A percentile compares a stretch with the other conserved stretches of the same genome.
Conservation (phyloP, 176 grass and related monocot genomes). For the Poa pratensis region DNA sequence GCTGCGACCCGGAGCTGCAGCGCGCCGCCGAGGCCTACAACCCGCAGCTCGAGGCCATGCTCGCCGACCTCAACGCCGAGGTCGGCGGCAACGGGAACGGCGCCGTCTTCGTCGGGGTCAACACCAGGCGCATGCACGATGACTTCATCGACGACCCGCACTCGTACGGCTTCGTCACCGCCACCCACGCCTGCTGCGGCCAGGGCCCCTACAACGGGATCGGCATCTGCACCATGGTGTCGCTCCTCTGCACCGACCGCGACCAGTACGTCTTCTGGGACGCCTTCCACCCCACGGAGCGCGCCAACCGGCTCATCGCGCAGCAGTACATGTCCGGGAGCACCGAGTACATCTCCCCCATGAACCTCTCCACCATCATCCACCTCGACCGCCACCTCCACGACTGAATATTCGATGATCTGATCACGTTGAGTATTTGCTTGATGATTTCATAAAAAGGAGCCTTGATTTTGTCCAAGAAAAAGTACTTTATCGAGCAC, state of each 20-base stretch:
- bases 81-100: slow-evolving; percentile 30
- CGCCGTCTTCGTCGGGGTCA: slow-evolving; percentile 57
- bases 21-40: slow-evolving; percentile 72
- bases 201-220: slow-evolving; percentile 81
- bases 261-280: slow-evolving; percentile 88
- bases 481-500: neutral
- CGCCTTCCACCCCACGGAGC: slow-evolving; percentile 85
- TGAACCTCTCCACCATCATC: slow-evolving; percentile 89
- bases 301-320: slow-evolving; percentile 75
- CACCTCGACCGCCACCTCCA: slow-evolving; percentile 44
- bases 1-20: slow-evolving; percentile 81
- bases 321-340: slow-evolving; percentile 55
- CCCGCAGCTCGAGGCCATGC: slow-evolving; percentile 54
- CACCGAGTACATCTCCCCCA: slow-evolving; percentile 60
- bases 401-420: neutral
- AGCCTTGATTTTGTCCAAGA: slow-evolving; percentile 1
- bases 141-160: slow-evolving; percentile 71
- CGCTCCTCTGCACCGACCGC: slow-evolving; percentile 65
- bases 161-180: slow-evolving; percentile 56
- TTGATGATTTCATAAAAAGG: neutral
- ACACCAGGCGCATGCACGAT: slow-evolving; percentile 62
- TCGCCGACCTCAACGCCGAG: slow-evolving; percentile 50
- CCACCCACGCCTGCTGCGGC: slow-evolving; percentile 78
- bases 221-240: slow-evolving; percentile 73
- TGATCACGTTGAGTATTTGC: neutral